Evolutionary conservation across 768 basidiomycete genomes (phyloP).

Genomic region (Collybia nuda): DNA sequence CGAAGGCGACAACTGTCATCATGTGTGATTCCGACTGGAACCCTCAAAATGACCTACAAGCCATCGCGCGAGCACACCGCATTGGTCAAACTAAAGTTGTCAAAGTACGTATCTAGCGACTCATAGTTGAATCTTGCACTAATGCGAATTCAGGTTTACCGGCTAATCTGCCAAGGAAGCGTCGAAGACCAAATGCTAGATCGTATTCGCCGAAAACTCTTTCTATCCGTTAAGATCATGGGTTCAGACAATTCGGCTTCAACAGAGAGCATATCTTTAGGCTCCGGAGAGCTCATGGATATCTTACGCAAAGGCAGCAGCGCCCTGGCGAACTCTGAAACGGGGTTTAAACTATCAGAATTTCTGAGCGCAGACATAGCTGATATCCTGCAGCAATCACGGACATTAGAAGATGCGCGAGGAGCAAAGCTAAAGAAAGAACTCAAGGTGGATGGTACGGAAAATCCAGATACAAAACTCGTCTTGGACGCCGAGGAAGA

Average conservation of each 20-base stretch:
- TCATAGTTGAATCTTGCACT: not conserved
- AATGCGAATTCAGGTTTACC: constrained; percentile 50
- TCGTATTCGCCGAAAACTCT: constrained; percentile 68
- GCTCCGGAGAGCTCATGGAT: constrained; percentile 46
- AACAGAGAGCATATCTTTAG: constrained; percentile 26
- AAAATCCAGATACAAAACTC: constrained; percentile 19
- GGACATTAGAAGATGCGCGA: constrained; percentile 37
- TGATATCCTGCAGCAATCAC: constrained; percentile 46
- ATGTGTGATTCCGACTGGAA: constrained; percentile 77
- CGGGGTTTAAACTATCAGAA: constrained; percentile 34
- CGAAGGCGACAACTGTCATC: constrained; percentile 77
- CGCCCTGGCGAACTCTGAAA: constrained; percentile 40
- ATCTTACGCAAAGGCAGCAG: constrained; percentile 61
- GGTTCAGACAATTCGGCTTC: constrained; percentile 29
- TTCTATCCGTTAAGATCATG: constrained; percentile 65
- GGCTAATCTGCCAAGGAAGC: constrained; percentile 65
- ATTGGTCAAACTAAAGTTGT: constrained; percentile 76
- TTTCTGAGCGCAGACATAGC: constrained; percentile 46
- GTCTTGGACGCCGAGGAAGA: constrained; percentile 51
- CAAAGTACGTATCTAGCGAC: constrained; percentile 36
- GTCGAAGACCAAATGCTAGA: constrained; percentile 81
- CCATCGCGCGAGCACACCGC: constrained; percentile 82
- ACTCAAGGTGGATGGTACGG: constrained; percentile 14
- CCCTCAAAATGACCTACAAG: constrained; percentile 80
- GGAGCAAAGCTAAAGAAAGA: constrained; percentile 47